These are phyloP conservation scores for Epichloe sp. DNA, from an alignment of 2,329 filamentous ascomycete species.

Conservation along the genomic window DNA sequence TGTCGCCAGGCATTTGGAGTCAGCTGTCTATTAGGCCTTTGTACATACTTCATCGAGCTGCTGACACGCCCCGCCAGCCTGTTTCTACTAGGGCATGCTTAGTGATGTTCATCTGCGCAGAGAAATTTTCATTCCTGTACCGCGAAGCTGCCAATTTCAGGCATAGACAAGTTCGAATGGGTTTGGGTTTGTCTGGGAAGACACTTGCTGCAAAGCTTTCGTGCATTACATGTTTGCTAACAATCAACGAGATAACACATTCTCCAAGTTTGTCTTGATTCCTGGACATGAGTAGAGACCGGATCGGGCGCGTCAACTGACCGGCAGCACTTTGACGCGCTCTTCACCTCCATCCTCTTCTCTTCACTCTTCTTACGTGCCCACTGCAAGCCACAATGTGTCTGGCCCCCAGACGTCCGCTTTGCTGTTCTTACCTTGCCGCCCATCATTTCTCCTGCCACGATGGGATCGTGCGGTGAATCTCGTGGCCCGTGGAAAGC, in stretches of 20 bases:
- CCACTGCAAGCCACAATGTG: conserved; percentile 2
- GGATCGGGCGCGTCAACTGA: background rate
- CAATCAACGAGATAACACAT: background rate
- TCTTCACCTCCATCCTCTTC: background rate
- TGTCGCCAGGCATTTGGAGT: background rate
- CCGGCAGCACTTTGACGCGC: background rate
- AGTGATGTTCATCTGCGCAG: background rate
- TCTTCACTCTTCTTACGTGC: background rate
- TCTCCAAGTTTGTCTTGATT: background rate
- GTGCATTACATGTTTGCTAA: background rate
- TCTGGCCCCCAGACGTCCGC: background rate
- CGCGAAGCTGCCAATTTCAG: background rate
- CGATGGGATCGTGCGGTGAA: background rate
- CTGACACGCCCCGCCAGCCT: background rate
- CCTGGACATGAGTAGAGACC: background rate
- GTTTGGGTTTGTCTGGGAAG: background rate
- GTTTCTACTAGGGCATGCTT: too few species aligned
- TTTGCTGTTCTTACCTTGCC: background rate
- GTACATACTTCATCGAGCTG: background rate
- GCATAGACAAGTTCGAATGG: background rate
- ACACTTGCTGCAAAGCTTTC: background rate
- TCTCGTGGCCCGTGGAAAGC: background rate
- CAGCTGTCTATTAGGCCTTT: background rate
- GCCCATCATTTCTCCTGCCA: background rate
- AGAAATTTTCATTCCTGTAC: background rate